phyloP scores from a whole-genome alignment of 768 basidiomycete species.

The Boletus rex-veris region DNA sequence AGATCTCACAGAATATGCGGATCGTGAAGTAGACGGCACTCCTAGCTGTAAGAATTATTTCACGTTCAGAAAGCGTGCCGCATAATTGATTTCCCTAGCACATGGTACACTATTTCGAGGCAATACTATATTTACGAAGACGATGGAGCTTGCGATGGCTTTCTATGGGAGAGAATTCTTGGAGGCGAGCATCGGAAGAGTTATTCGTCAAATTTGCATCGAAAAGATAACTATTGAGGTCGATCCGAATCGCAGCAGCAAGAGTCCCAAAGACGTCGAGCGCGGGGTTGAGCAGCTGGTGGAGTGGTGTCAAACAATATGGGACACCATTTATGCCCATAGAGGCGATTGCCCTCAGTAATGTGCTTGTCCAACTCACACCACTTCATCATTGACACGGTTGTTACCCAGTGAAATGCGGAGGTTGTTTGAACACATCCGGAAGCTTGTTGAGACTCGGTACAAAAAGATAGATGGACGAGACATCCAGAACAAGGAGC shows the following conservation, averaged over 20 bases:
- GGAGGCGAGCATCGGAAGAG: constrained; percentile 71
- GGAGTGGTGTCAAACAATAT: constrained; percentile 76
- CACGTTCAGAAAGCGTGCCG: background rate
- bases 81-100: constrained; percentile 39
- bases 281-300: constrained; percentile 66
- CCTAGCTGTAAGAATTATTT: constrained; percentile 51
- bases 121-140: constrained; percentile 65
- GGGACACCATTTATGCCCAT: constrained; percentile 76
- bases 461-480: constrained; percentile 43
- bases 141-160: constrained; percentile 77
- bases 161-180: constrained; percentile 79
- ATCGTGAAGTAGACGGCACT: constrained; percentile 67
- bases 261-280: constrained; percentile 58
- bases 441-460: constrained; percentile 67
- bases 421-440: constrained; percentile 62
- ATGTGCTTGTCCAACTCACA: constrained; percentile 27
- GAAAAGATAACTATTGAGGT: constrained; percentile 82
- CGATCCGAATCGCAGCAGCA: constrained; percentile 67
- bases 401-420: constrained; percentile 60
- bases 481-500: constrained; percentile 46
- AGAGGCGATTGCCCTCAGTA: constrained; percentile 73
- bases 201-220: constrained; percentile 64
- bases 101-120: constrained; percentile 74
- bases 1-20: constrained; percentile 66
- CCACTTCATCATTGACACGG: constrained; percentile 1